Evolutionary conservation across 108 stramenopile species (phyloP), one percentile per base, ranked within the genome.

Genomic region (Conticribra weissflogii): DNA sequence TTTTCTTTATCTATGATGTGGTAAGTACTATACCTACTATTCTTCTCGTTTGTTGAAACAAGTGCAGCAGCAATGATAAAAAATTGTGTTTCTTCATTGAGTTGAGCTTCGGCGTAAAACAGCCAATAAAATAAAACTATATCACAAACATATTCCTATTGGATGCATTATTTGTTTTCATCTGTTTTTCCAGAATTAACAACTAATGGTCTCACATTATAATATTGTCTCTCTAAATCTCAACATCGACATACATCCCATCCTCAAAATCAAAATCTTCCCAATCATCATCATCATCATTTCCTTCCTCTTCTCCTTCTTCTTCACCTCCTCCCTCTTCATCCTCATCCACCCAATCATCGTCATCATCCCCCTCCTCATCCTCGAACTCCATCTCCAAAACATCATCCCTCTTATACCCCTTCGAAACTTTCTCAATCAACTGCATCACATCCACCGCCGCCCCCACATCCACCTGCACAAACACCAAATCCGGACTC

Each of bases 391-490:
- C 86, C 31, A 85, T 71, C 34, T 81, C 76, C 24, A 78, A 69
- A 47, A 78, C 79, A 41, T 81, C 83, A 27, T 87, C 81, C 55
- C 91, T 86, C 73, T 81, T 85, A 57, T 87, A 86, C 2, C 78
- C 83, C 63, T 75, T 56, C 47, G 52, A 23, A 45, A 95, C 87
- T 74, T 93, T 89, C 32, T 96, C 92, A 67, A 96, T 93, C 58
- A 96, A 66, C 59, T 87, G 82, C 91, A 93, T 93, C 51, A 96
- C 92, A 80, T 93, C 92, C 48, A 92, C 89, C 8, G 92, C 95
- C 18, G 88, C 92, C 4, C 86, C 86, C 8, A 96, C 86, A 84
- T 96, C 92, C n/a, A 86, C 89, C 76, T 90, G 89, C 19, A 88
- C 85, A 80, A 96, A 96, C 9, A 80, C 88, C 52, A 96, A 74